These are phyloP conservation scores for Debaryomyces fabryi DNA, from an alignment of 1,139 yeast genomes.

Conservation along the genomic window DNA sequence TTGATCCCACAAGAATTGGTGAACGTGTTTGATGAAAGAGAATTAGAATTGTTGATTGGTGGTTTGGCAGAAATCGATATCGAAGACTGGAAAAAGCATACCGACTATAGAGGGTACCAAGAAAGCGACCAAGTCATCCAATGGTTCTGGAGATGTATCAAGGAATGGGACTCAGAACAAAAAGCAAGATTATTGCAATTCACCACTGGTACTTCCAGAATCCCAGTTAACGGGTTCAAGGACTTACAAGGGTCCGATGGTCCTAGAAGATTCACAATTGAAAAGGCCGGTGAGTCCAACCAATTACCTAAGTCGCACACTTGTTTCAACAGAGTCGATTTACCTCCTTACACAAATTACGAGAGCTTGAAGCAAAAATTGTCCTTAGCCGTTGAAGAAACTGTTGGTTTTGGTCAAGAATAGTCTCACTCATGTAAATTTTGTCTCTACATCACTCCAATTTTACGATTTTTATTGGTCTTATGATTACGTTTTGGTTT, in stretches of 20 bases:
- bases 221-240: slow-evolving; percentile 98
- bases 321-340: slow-evolving; percentile 90
- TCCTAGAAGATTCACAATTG: slow-evolving; percentile 97
- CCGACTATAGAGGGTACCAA: slow-evolving; percentile 97
- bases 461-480: neutral
- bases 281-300: slow-evolving; percentile 92
- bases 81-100: slow-evolving; percentile 98
- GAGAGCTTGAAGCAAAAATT: slow-evolving; percentile 79
- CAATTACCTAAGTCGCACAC: slow-evolving; percentile 97
- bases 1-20: slow-evolving; percentile 95
- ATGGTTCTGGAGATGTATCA: slow-evolving; percentile 97
- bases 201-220: slow-evolving; percentile 98
- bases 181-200: slow-evolving; percentile 93
- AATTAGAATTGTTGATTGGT: slow-evolving; percentile 92
- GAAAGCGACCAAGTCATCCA: slow-evolving; percentile 95
- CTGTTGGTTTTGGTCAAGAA: slow-evolving; percentile 97
- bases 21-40: slow-evolving; percentile 96
- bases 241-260: slow-evolving; percentile 99
- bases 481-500: neutral
- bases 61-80: slow-evolving; percentile 98
- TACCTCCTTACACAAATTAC: slow-evolving; percentile 79
- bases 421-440: slow-evolving; percentile 26
- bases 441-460: neutral
- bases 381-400: slow-evolving; percentile 88
- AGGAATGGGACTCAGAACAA: slow-evolving; percentile 95